phyloP scores from a whole-genome alignment of 371 early-diverging fungal species.

The Dipsacomyces acuminosporus region DNA sequence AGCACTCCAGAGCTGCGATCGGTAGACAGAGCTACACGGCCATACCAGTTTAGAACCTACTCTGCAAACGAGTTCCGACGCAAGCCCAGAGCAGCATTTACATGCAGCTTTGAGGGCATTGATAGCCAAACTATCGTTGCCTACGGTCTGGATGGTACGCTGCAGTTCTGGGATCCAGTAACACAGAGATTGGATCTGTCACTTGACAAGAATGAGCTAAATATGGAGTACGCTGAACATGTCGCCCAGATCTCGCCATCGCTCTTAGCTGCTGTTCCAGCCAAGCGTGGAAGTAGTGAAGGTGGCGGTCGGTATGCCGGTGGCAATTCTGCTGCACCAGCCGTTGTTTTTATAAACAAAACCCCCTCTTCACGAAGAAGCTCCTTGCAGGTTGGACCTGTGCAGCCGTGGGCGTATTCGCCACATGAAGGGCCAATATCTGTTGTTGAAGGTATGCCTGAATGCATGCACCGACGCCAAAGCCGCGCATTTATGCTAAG shows the following conservation, averaged over 20 bases:
- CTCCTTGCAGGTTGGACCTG: background rate
- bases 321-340: too few relatives aligned
- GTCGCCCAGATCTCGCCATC: slow-evolving; percentile 23
- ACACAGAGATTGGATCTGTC: background rate
- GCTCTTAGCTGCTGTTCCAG: slow-evolving; percentile 14
- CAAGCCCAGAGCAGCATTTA: slow-evolving; percentile 26
- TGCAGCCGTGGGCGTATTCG: slow-evolving; percentile 6
- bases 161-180: slow-evolving; percentile 30
- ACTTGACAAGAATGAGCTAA: slow-evolving; percentile 1
- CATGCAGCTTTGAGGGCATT: slow-evolving; percentile 15
- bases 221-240: slow-evolving; percentile 18
- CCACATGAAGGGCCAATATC: slow-evolving; percentile 12
- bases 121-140: slow-evolving; percentile 11
- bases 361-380: too few relatives aligned
- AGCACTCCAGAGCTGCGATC: slow-evolving; percentile 2
- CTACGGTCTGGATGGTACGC: slow-evolving; percentile 28
- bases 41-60: slow-evolving; percentile 21
- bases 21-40: background rate
- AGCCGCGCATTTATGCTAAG: slow-evolving; percentile 16
- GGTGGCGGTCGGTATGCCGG: too few relatives aligned
- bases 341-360: background rate
- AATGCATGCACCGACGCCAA: background rate
- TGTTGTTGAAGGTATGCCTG: slow-evolving; percentile 15
- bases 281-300: background rate
- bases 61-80: slow-evolving; percentile 15